Evolutionary conservation across 140 eudicot species (phyloP).

Genomic region (Bidens hawaiensis): DNA sequence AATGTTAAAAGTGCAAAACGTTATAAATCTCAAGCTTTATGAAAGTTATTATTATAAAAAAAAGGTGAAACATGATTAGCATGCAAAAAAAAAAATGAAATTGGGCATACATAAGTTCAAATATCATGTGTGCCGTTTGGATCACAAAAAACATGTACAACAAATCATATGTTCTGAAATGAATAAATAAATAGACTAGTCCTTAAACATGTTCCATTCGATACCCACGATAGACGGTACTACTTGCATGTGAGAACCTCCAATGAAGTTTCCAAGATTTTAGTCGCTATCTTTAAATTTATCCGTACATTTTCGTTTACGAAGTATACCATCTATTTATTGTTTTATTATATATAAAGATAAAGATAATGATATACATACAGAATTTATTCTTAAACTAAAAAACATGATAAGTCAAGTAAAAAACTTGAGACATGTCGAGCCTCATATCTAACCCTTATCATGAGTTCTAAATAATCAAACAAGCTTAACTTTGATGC

Average conservation of each 20-base stretch:
- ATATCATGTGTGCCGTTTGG: not conserved
- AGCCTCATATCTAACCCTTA: too few relatives aligned
- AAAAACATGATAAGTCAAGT: too few relatives aligned
- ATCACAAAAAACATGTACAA: conserved; percentile 7
- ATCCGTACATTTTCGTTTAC: conserved; percentile 22
- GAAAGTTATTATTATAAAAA: not conserved
- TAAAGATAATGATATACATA: too few relatives aligned
- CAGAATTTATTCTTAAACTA: too few relatives aligned
- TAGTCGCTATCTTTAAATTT: conserved; percentile 14
- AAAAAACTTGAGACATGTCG: too few relatives aligned
- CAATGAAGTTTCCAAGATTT: conserved; percentile 19
- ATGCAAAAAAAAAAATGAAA: not conserved
- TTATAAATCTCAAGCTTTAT: not conserved
- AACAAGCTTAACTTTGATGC: too few relatives aligned
- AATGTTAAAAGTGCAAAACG: too few relatives aligned
- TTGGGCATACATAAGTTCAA: not conserved
- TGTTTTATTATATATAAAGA: too few relatives aligned
- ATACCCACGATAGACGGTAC: conserved; percentile 6
- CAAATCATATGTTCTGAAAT: not conserved
- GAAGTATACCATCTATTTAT: too few relatives aligned
- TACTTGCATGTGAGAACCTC: not conserved
- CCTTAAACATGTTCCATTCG: conserved; percentile 25
- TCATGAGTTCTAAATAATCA: too few relatives aligned
- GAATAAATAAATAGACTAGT: conserved; percentile 13
- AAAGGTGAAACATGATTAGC: conserved; percentile 1